A percentile compares a stretch with the other conserved stretches of the same genome.
Evolutionary conservation across 768 basidiomycete genomes (phyloP).

Genomic region (Pholiota molesta): DNA sequence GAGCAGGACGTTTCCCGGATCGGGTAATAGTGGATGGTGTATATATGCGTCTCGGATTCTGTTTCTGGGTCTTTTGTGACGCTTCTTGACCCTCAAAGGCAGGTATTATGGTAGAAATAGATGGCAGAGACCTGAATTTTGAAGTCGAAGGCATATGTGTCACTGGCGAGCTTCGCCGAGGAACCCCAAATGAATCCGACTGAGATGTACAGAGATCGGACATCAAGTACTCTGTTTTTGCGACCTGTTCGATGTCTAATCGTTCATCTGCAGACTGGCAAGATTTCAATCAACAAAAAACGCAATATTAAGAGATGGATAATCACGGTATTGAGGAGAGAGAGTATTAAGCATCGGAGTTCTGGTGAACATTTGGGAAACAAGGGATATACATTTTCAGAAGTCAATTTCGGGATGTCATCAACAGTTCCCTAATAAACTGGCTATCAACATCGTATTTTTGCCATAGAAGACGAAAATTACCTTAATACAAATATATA

Average conservation of each 20-base stretch:
- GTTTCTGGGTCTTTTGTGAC: neutral
- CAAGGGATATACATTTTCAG: neutral
- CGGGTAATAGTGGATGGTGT: neutral
- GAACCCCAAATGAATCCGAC: neutral
- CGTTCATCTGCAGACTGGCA: neutral
- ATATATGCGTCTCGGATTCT: too few relatives aligned
- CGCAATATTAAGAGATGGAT: neutral
- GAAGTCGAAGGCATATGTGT: neutral
- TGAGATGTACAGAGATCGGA: neutral
- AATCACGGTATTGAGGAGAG: neutral
- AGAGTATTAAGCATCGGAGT: neutral
- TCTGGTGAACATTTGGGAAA: neutral
- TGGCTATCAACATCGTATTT: neutral
- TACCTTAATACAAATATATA: slow-evolving; percentile 11
- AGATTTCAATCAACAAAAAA: neutral
- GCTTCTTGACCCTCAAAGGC: neutral
- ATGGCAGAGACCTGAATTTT: neutral
- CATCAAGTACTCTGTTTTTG: neutral
- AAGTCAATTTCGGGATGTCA: neutral
- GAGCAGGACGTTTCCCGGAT: neutral
- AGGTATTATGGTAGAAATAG: neutral
- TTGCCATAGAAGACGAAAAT: neutral
- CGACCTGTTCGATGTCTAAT: neutral
- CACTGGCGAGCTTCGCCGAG: neutral
- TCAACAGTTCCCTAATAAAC: slow-evolving; percentile 4